phyloP scores from a whole-genome alignment of 106 monocot genomes.

The Ottelia alismoides region DNA sequence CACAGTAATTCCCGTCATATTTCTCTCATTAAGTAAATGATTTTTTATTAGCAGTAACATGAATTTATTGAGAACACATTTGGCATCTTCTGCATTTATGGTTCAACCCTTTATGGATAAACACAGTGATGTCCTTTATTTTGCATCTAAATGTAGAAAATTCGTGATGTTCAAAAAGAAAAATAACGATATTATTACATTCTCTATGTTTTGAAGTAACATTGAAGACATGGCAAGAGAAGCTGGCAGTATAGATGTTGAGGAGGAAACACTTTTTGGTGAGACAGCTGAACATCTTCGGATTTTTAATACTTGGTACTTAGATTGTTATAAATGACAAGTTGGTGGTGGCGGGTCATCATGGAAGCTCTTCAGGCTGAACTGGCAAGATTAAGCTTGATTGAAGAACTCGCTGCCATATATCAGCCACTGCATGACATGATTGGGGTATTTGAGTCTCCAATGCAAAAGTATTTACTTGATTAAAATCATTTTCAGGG shows the following conservation, averaged over 20 bases:
- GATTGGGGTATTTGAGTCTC: slow-evolving; percentile 56
- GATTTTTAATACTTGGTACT: too few relatives aligned
- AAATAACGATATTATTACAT: neutral
- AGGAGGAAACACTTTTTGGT: slow-evolving; percentile 76
- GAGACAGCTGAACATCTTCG: too few relatives aligned
- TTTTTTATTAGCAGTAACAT: too few relatives aligned
- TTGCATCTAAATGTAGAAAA: too few relatives aligned
- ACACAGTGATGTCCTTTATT: too few relatives aligned
- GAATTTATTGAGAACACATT: too few relatives aligned
- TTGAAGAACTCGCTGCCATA: slow-evolving; percentile 29
- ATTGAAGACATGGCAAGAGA: slow-evolving; percentile 96
- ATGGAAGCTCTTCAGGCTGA: slow-evolving; percentile 56
- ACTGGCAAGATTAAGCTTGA: slow-evolving; percentile 52
- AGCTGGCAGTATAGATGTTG: slow-evolving; percentile 81
- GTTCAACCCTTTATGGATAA: too few relatives aligned
- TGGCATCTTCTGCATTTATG: too few relatives aligned
- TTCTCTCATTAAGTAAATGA: too few relatives aligned
- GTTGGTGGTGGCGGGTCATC: neutral
- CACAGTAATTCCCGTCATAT: slow-evolving; percentile 61
- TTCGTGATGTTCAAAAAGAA: too few relatives aligned
- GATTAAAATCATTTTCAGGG: neutral
- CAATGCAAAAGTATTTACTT: neutral
- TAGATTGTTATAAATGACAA: too few relatives aligned
- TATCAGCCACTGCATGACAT: slow-evolving; percentile 85
- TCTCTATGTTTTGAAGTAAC: slow-evolving; percentile 36